Evolutionary conservation across 208 protist genomes (phyloP), one percentile per base, ranked within the genome.

Genomic region (Trypanosoma rangeli): DNA sequence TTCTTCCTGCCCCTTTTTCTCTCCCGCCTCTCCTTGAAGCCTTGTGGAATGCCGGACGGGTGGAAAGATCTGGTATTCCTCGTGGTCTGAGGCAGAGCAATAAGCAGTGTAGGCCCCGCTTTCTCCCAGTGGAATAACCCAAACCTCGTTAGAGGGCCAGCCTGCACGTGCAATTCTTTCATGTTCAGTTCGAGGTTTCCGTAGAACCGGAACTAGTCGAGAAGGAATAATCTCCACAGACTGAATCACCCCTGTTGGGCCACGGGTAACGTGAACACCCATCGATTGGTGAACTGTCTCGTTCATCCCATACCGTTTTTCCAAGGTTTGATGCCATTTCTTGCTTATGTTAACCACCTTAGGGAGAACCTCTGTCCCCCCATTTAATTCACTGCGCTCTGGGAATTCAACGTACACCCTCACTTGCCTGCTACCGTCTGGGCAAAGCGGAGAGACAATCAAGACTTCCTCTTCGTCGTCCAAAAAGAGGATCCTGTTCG

Each of bases 51-150:
- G 15, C 50, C 61, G 49, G n/a, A 50, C 18, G 22, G 85, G 48
- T 42, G 87, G 84, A 60, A 78, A 82, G 2, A 89, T 31, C 55
- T 83, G 80, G 26, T 84, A 77, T 64, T 93, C 84, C 57, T 89
- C 81, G 63, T 86, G 64, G 61, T 79, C 56, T 46, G 64, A 65
- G 3, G 24, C 29, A 3, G 58, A 64, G 53, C 87, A 89, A 28
- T 70, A 64, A 20, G 90, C 82, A 48, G 61, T 83, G 63, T 86
- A 87, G n/a, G 80, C 74, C 0, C 65, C 73, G 26, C 79, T 80
- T 15, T 49, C 59, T 0, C 82, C 78, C 1, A 93, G 64, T 0
- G 79, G 78, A 54, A 92, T 61, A 26, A 44, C 48, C 18, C 85
- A 57, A 50, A 84, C 86, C 20, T 68, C 29, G 13, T 61, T 39